Evolutionary conservation across 331 rosid genomes (phyloP), one percentile per base, ranked within the genome.

Genomic region (Spiraea crenata): DNA sequence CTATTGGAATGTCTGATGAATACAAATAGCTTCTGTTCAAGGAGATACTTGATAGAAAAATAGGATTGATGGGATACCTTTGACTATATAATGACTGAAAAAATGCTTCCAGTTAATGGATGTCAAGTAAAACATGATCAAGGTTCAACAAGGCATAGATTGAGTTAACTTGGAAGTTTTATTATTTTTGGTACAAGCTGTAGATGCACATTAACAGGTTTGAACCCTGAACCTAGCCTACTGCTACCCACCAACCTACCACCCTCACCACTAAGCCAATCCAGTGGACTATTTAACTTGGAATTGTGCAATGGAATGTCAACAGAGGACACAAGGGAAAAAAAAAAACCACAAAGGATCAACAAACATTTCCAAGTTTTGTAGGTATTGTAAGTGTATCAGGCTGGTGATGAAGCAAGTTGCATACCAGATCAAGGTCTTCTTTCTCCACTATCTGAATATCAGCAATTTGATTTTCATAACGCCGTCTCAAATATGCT

Each of bases 401-500:
- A 45, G 19, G 15, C 35, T 9, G 59, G 54, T 70, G 54, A 82
- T 5, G 63, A 64, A 57, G 65, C 64, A 78, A 74, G 19, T 74
- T 74, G 64, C 97, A 89, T 85, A 93, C 99, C 63, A 93, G 99
- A 81, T 89, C 96, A 84, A 91, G 95, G 77, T 93, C 97, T 80
- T 91, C 99, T 73, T 89, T 93, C 75, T 79, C 91, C 58, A 89
- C 56, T 58, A 91, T 87, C 77, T 93, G 88, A 76, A 93, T 75
- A 78, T 91, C 84, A 64, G 91, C 95, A 86, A 93, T 81, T 76
- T 83, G 96, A 82, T 86, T 62, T 83, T 91, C 96, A 83, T 87
- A 93, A 15, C 90, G 88, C n/a, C 97, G 82, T 75, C 91, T 89
- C 81, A 93, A 75, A 79, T 87, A 87, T 57, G 87, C 91, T 72